Evolutionary conservation across 768 basidiomycete genomes (phyloP), one percentile per base, ranked within the genome.

Genomic region (Mycena kentingensis): DNA sequence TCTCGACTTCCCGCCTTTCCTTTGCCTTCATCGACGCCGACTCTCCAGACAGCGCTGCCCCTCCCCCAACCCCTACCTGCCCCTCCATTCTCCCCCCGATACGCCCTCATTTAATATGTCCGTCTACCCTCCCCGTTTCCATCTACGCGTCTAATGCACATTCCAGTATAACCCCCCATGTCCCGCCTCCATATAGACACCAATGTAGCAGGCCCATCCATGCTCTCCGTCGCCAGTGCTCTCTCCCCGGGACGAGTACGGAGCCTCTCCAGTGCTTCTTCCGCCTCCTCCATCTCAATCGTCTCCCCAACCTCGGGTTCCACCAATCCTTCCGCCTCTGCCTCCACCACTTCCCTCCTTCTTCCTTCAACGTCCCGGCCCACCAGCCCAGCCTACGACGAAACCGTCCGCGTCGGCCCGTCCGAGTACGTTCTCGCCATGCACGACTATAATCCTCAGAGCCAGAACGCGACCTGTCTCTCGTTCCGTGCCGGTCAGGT

Each of bases 401-500:
- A 83, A 46, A 78, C 79, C 21, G 70, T 78, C 45, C 77, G 75
- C 29, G 61, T 76, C 3, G 71, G 65, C 27, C 70, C 81, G 32
- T 35, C 54, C 19, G 90, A 91, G 65, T 93, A 85, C 68, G 93
- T 95, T 4, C 74, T 92, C 21, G 93, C 96, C 3, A 88, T 96
- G 77, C 94, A 98, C 66, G 93, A 97, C 68, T 98, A 93, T 63
- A 64, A 72, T 21, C 88, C 90, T 24, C 79, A 87, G 26, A 77
- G 83, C 29, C 79, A 81, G 52, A 85, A 80, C 62, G 81, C 84
- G 8, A 91, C 88, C 8, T 96, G 93, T 69, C 81, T 99, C 32
- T 79, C 86, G 19, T 98, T 99, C 74, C 81, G 82, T 36, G 88
- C 91, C 1, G 95, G 96, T 3, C 90, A 98, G 65, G 80, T 95